These are phyloP conservation scores for Alternaria triticina DNA, from an alignment of 2,329 filamentous ascomycete genomes.

Conservation along the genomic window DNA sequence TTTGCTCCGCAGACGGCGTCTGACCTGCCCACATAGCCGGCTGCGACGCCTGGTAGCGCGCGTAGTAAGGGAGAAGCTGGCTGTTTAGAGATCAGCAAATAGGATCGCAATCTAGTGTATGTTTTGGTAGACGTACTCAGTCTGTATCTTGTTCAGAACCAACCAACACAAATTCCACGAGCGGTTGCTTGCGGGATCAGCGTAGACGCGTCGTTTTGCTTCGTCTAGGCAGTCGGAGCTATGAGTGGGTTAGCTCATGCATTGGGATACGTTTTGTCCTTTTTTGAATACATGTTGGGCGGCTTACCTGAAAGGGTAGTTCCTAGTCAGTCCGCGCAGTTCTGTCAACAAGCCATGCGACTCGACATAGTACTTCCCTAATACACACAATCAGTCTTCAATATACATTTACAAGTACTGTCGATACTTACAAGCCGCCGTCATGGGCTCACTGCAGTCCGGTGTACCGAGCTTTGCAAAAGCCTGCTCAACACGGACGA, in stretches of 20 bases:
- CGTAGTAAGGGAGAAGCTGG: conserved; percentile 66
- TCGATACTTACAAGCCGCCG: conserved; percentile 62
- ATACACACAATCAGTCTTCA: conserved; percentile 1
- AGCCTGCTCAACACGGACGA: conserved; percentile 72
- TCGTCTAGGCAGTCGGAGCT: conserved; percentile 69
- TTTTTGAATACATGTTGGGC: no score
- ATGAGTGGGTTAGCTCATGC: not conserved
- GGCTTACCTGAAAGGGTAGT: conserved; percentile 65
- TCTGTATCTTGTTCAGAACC: conserved; percentile 69
- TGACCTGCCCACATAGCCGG: conserved; percentile 74
- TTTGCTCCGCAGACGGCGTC: conserved; percentile 62
- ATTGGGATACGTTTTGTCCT: no score
- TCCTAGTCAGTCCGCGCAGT: conserved; percentile 69
- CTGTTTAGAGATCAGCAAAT: conserved; percentile 47
- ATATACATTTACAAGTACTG: no score
- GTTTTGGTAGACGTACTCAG: conserved; percentile 60
- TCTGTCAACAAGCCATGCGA: conserved; percentile 73
- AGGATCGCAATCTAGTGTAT: not conserved
- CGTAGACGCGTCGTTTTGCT: conserved; percentile 67
- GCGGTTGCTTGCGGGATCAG: conserved; percentile 68
- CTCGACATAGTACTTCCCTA: conserved; percentile 70
- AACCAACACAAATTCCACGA: conserved; percentile 82
- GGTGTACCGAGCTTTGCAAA: conserved; percentile 65
- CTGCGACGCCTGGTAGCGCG: conserved; percentile 65
- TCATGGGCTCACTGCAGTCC: conserved; percentile 71